Evolutionary conservation across 2,329 filamentous ascomycete genomes (phyloP), one percentile per base, ranked within the genome.

Genomic region (Penicillium decumbens): DNA sequence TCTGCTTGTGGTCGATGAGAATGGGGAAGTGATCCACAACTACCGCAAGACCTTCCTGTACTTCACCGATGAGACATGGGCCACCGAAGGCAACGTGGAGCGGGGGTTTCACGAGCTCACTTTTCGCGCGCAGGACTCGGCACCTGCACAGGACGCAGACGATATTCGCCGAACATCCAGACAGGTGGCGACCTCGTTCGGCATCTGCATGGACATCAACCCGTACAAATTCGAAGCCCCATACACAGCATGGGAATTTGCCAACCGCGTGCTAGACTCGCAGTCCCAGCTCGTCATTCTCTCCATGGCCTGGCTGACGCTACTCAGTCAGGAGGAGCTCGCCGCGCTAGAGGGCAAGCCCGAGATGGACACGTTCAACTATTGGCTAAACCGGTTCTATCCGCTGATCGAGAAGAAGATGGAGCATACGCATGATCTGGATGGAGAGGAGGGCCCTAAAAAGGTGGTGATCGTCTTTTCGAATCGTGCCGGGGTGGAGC

Each of bases 61-160:
- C 71, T 84, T 82, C 66, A 84, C 82, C 6, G 82, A 85, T 58
- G 82, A 84, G 59, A 80, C 78, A 1, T 85, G 82, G 82, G 80
- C 82, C 2, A 60, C 70, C 13, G 80, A 82, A 68, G 78, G 78
- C 2, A 55, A 61, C 40, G 61, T 63, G n/a, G 62, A 64, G 44
- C 59, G 61, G 43, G 63, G 69, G 18, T 70, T 64, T 33, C 59
- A 57, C 25, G 54, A 63, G 28, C 57, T 71, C 24, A 51, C 49
- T 4, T 59, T 67, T 23, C 20, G 23, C 9, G 41, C 50, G 5
- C 37, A 29, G 13, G 28, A 23, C 30, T 43, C 29, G 12, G 9
- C 24, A 5, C 28, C 42, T 24, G 25, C 40, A n/a, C n/a, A 33
- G 10, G 52, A 43, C 12, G 33, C 40, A 38, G 46, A 37, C 30